Percentiles rank a stretch among this genome's conserved stretches.
Evolutionary conservation across 2,329 filamentous ascomycete genomes (phyloP).

Genomic region (Sporothrix dimorphospora): DNA sequence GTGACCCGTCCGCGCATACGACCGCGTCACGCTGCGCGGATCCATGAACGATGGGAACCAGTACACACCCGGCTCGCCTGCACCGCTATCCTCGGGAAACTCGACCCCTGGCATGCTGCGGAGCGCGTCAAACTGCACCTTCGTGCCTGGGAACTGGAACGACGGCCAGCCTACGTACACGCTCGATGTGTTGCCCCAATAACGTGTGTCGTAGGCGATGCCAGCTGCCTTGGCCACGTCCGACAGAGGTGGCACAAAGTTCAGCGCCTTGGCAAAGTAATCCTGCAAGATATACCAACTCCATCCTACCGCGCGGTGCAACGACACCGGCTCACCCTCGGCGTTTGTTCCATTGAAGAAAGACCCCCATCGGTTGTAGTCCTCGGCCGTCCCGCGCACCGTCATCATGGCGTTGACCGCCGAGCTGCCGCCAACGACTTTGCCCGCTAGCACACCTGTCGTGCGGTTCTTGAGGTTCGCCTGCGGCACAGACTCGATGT

Average conservation of each 20-base stretch:
- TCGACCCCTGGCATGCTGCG: conserved; percentile 45
- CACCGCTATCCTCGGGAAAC: conserved; percentile 46
- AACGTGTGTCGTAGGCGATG: conserved; percentile 42
- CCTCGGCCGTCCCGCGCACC: conserved; percentile 41
- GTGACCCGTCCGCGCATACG: conserved; percentile 47
- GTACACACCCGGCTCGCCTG: conserved; percentile 44
- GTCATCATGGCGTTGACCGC: conserved; percentile 45
- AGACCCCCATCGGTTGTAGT: conserved; percentile 43
- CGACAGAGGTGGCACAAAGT: conserved; percentile 30
- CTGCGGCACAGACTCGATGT: conserved; percentile 40
- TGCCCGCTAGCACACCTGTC: conserved; percentile 35
- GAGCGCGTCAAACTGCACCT: conserved; percentile 42
- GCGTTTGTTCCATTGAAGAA: conserved; percentile 36
- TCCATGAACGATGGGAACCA: conserved; percentile 50
- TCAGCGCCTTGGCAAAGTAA: conserved; percentile 42
- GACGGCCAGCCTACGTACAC: conserved; percentile 44
- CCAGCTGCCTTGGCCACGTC: conserved; percentile 37
- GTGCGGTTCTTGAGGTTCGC: conserved; percentile 37
- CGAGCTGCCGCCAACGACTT: conserved; percentile 45
- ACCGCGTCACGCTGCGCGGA: conserved; percentile 42
- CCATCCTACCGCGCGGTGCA: conserved; percentile 31
- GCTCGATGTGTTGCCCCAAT: conserved; percentile 44
- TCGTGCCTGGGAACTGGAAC: conserved; percentile 43
- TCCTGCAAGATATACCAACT: conserved; percentile 36
- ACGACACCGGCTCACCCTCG: background rate